Percentiles rank a stretch among this genome's conserved stretches.
Evolutionary conservation across 2,329 filamentous ascomycete species (phyloP).

Genomic region (Hirsutella rhossiliensis): DNA sequence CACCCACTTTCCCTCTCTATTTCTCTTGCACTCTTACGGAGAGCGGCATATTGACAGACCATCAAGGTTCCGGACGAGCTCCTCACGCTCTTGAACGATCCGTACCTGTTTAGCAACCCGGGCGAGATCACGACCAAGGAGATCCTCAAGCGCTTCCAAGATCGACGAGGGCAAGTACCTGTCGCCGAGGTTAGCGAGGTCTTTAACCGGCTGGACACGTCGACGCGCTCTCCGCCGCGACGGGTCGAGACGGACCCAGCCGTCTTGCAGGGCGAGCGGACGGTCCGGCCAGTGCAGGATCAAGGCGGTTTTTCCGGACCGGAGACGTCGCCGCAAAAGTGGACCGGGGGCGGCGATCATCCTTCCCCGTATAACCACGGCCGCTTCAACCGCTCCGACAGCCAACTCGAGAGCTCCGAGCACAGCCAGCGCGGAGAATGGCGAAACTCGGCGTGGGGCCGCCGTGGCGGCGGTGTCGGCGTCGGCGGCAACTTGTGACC

Average conservation of each 20-base stretch:
- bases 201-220: conserved; percentile 45
- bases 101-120: conserved; percentile 65
- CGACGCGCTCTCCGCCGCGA: conserved; percentile 39
- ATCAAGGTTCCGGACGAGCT: conserved; percentile 83
- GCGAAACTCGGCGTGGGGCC: conserved; percentile 44
- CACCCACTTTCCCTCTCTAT: neutral
- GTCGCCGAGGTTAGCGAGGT: conserved; percentile 46
- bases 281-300: conserved; percentile 65
- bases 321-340: conserved; percentile 37
- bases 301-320: conserved; percentile 23
- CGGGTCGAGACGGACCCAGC: conserved; percentile 81
- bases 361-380: conserved; percentile 29
- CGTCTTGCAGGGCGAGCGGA: conserved; percentile 72
- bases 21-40: too few species aligned
- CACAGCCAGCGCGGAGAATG: conserved; percentile 38
- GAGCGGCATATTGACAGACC: neutral
- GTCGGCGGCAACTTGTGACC: conserved; percentile 31
- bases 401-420: conserved; percentile 25
- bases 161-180: conserved; percentile 52
- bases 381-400: conserved; percentile 32
- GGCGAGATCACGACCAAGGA: conserved; percentile 94
- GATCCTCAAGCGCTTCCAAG: conserved; percentile 85
- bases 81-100: conserved; percentile 74
- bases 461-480: conserved; percentile 36
- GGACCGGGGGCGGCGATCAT: conserved; percentile 31